Base-by-base conservation (phyloP, 2,329 filamentous ascomycete genomes). In the Pseudophaeomoniella oleicola region DNA sequence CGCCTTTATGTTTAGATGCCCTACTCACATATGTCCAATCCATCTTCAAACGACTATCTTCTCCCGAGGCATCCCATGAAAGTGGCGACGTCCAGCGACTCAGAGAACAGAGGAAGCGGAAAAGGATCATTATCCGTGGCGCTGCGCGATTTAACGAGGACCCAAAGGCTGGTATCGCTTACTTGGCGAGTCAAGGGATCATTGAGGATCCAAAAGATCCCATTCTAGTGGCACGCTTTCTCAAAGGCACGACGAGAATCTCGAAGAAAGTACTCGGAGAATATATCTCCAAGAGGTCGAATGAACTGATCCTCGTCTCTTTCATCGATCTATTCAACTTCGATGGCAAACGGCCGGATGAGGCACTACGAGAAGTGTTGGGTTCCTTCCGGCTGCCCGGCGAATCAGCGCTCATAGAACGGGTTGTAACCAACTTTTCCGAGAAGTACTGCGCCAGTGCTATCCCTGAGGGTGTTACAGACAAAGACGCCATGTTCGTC, bases 101-200 rank as follows among this genome's bases (percentile, higher is more conserved):
- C 30, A 73, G 75, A 38, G 73, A 81, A 51, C 79, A 86, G 53
- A 71, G 90, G 43, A 68, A 71, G 40, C 78, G 75, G 45, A 98
- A 98, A 62, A 86, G 80, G 52, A 71, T 87, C 34, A 92, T 98
- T 43, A 83, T 94, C 45, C 78, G 79, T 46, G 90, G 88, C 34
- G 78, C 85, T 3, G 75, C 72, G 42, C 93, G 90, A 52, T 98
- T 98, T 63, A 98, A 98, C 51, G 88, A 96, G 53, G 88, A 78
- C 44, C 87, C 90, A 1, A 94, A 93, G 59, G 77, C 73, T 16
- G 90, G 90, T 3, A 73, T 98, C 39, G 83, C 79, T 5, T 94
- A 83, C 54, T 68, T 98, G 3, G 78, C 81, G 36, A 78, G 81
- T 5, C 78, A 93, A 48, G 85, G 84, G 31, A 82, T 98, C 46